Base-by-base conservation (phyloP, 176 grass and related monocot species). In the Triticum monococcum region DNA sequence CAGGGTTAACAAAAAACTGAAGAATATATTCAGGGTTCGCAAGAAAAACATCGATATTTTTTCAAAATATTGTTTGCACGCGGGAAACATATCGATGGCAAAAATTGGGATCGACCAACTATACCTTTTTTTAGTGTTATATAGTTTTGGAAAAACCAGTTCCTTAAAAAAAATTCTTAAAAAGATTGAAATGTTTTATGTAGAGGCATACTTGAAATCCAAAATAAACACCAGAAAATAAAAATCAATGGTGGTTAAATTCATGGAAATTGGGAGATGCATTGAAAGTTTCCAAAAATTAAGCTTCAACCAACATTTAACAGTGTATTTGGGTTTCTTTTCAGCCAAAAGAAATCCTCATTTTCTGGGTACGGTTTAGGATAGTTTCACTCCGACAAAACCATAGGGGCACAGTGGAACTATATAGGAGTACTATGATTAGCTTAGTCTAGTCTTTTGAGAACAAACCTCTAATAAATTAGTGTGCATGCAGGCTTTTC, bases 401-500 rank as follows among this genome's bases (percentile, higher is more conserved):
- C 76, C 11, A 65, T 79, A 70, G n/a, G 33, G 70, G 40, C 70
- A 66, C 71, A 68, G 25, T 79, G 68, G 31, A 54, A 90, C 41
- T 61, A 59, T 46, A 79, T 23, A 30, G 28, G 28, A 30, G 28
- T 30, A 50, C 26, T 75, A 48, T 56, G 40, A 23, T 78, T 78
- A 5, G 52, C 31, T 59, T 93, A 74, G 68, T 68, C 75, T 16
- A 70, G 28, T n/a, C 78, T 66, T 78, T 46, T 40, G 13, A 71
- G 50, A 78, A 74, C 24, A 83, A 78, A 65, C 23, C 71, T 79
- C 75, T 67, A 84, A 79, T 72, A 79, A 74, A 80, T 75, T 9
- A 62, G 54, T 89, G 37, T 60, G 31, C 61, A 63, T 86, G 43
- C 86, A 98, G 94, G 92, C 97, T 84, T 98, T 98, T 90, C 75